A percentile compares a stretch with the other conserved stretches of the same genome.
These are phyloP conservation scores for Verticillium albo-atrum DNA, from an alignment of 2,329 filamentous ascomycete genomes.

Conservation along the genomic window DNA sequence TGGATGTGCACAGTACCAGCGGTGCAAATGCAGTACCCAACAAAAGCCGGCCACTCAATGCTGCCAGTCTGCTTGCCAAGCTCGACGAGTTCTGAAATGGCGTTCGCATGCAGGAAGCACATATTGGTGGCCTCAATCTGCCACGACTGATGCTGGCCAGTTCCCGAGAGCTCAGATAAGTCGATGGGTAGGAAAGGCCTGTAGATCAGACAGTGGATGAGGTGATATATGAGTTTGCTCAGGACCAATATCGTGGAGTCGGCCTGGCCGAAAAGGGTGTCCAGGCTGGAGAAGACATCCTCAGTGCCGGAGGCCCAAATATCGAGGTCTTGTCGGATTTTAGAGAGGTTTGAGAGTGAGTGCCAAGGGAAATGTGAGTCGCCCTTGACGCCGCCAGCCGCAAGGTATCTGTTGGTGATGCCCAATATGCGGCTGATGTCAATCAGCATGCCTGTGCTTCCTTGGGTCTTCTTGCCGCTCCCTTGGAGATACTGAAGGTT, in stretches of 20 bases:
- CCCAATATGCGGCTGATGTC: constrained; percentile 81
- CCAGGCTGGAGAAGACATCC: constrained; percentile 71
- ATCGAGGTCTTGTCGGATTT: constrained; percentile 80
- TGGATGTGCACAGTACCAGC: constrained; percentile 87
- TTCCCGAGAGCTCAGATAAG: constrained; percentile 72
- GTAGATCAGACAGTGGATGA: constrained; percentile 83
- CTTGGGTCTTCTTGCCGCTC: constrained; percentile 65
- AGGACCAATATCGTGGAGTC: constrained; percentile 77
- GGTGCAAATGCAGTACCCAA: constrained; percentile 82
- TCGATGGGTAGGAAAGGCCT: constrained; percentile 83
- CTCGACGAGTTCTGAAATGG: constrained; percentile 78
- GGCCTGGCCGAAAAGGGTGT: constrained; percentile 69
- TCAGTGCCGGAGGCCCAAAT: constrained; percentile 80
- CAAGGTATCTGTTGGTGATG: constrained; percentile 77
- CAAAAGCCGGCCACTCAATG: constrained; percentile 81
- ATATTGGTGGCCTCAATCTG: constrained; percentile 87
- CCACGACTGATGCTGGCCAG: constrained; percentile 84
- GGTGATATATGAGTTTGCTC: constrained; percentile 82
- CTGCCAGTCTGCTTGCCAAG: constrained; percentile 69
- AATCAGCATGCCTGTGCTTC: constrained; percentile 75
- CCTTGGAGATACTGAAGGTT: constrained; percentile 70
- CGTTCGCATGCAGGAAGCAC: constrained; percentile 82
- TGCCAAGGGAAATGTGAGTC: constrained; percentile 93
- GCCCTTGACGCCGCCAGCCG: constrained; percentile 80
- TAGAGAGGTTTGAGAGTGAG: constrained; percentile 76